Conservation (phyloP, 306 rosid genomes). For the Albizia julibrissin region DNA sequence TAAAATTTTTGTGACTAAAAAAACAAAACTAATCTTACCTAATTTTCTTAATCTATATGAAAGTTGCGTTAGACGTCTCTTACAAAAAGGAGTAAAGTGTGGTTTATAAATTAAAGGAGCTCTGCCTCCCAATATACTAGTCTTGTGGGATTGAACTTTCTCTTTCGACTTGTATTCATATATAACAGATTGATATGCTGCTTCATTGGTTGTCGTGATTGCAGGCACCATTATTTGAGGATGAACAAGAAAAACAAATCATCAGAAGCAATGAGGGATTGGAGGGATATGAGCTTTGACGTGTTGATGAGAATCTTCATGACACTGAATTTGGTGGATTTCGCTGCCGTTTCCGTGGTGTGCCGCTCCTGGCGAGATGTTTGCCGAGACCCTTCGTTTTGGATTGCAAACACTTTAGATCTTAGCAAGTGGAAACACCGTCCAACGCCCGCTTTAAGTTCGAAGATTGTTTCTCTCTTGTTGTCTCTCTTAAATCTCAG, state of each 20-base stretch:
- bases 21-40: too few species aligned
- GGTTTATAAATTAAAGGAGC: too few species aligned
- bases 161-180: too few species aligned
- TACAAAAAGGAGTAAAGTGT: too few species aligned
- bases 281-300: constrained; percentile 2
- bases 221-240: neutral
- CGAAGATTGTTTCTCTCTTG: neutral
- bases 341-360: constrained; percentile 13
- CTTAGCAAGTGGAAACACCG: neutral
- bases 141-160: too few species aligned
- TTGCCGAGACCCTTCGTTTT: constrained; percentile 16
- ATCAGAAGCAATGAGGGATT: neutral
- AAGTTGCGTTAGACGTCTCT: neutral
- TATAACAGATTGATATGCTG: neutral
- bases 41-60: too few species aligned
- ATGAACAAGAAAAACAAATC: neutral
- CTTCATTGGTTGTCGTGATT: neutral
- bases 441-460: neutral
- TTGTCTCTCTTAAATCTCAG: constrained; percentile 21
- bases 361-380: constrained; percentile 19
- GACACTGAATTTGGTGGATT: constrained; percentile 29
- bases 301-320: constrained; percentile 26
- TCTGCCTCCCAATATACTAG: too few species aligned
- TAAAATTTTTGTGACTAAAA: too few species aligned
- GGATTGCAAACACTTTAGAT: constrained; percentile 27